phyloP scores from a whole-genome alignment of 2,329 filamentous ascomycete genomes.

The Aspergillus sp. region DNA sequence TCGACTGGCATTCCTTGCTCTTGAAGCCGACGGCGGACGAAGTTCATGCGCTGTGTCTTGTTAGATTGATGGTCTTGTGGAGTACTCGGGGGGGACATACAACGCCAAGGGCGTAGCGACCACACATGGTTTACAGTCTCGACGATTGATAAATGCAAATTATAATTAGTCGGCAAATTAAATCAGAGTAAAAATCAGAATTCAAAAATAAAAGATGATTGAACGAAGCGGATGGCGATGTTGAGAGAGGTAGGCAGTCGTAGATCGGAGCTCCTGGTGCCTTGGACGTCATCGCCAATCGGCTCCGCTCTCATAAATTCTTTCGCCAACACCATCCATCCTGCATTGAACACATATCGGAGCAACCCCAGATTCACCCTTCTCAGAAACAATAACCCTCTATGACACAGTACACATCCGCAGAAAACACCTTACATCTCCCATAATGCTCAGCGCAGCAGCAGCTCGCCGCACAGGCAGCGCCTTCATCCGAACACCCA shows the following conservation, averaged over 20 bases:
- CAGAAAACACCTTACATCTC: not conserved
- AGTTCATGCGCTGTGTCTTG: slow-evolving; percentile 67
- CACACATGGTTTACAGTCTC: slow-evolving; percentile 57
- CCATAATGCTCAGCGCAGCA: slow-evolving; percentile 20
- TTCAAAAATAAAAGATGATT: not conserved
- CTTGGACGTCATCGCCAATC: slow-evolving; percentile 11
- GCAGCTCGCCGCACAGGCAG: slow-evolving; percentile 12
- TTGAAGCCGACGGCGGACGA: slow-evolving; percentile 71
- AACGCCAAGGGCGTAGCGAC: slow-evolving; percentile 64
- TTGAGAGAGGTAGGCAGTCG: not conserved
- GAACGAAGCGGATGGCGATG: not conserved
- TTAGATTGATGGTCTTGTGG: not conserved
- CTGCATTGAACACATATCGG: not conserved
- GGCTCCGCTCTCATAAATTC: slow-evolving; percentile 8
- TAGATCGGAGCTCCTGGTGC: not conserved
- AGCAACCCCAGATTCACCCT: not conserved
- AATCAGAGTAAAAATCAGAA: not conserved
- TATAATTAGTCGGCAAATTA: not conserved
- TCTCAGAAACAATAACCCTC: too few relatives aligned
- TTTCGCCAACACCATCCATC: not conserved
- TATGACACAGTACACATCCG: not conserved
- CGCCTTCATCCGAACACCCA: slow-evolving; percentile 6
- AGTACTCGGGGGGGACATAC: slow-evolving; percentile 41
- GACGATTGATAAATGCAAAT: not conserved
- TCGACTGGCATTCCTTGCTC: slow-evolving; percentile 72